These are phyloP conservation scores for Nicotiana paniculata DNA, from an alignment of 257 asterid genomes.

Conservation along the genomic window DNA sequence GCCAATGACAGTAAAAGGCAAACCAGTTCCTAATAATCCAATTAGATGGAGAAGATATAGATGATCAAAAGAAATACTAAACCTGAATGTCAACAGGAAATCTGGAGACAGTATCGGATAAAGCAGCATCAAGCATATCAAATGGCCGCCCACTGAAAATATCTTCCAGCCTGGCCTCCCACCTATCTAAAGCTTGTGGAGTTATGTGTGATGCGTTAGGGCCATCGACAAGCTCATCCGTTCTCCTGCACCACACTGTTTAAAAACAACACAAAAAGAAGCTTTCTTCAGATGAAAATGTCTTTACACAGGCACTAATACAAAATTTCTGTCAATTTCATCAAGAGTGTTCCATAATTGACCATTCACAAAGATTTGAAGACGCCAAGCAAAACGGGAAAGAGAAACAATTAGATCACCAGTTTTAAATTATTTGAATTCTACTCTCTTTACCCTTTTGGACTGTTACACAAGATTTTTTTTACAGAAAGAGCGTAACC, in stretches of 20 bases:
- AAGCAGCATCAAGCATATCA: conserved; percentile 98
- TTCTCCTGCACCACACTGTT: conserved; percentile 97
- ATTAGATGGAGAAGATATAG: background rate
- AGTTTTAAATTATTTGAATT: background rate
- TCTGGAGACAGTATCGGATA: conserved; percentile 68
- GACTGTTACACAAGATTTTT: background rate
- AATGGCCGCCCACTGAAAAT: conserved; percentile 80
- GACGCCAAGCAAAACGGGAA: background rate
- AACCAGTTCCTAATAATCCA: background rate
- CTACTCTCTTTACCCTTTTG: background rate
- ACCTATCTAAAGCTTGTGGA: conserved; percentile 81
- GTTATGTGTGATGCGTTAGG: conserved; percentile 98
- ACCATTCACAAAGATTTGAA: background rate
- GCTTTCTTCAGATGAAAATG: background rate
- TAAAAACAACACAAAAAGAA: background rate
- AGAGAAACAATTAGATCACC: background rate
- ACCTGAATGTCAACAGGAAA: conserved; percentile 98
- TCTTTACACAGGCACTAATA: background rate
- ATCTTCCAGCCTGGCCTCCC: conserved; percentile 92
- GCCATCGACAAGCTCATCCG: conserved; percentile 98
- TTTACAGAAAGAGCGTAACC: background rate
- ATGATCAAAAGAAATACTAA: background rate
- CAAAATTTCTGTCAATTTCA: background rate
- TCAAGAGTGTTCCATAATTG: background rate
- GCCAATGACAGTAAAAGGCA: too few species aligned